phyloP scores from a whole-genome alignment of 2,329 filamentous ascomycete genomes.

The Aspergillus pseudoviridinutans region DNA sequence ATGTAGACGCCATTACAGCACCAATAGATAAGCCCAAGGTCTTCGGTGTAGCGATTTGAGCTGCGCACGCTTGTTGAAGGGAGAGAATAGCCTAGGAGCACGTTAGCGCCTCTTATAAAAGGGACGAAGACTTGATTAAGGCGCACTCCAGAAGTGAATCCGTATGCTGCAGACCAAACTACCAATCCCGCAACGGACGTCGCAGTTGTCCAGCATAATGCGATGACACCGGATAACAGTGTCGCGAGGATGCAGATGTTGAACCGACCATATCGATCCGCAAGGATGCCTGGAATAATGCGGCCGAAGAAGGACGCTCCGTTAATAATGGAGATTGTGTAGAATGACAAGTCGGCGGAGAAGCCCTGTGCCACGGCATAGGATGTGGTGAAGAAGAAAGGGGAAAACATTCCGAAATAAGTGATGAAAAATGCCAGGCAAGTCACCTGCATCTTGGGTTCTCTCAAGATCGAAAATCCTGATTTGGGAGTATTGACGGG shows the following conservation, averaged over 20 bases:
- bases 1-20: slow-evolving; percentile 37
- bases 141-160: slow-evolving; percentile 45
- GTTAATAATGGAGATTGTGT: slow-evolving; percentile 38
- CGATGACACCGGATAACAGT: slow-evolving; percentile 34
- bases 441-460: slow-evolving; percentile 20
- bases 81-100: slow-evolving; percentile 41
- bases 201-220: slow-evolving; percentile 45
- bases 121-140: neutral
- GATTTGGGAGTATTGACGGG: neutral
- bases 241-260: slow-evolving; percentile 29
- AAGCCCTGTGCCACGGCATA: slow-evolving; percentile 26
- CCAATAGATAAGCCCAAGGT: slow-evolving; percentile 44
- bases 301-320: slow-evolving; percentile 37
- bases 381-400: slow-evolving; percentile 36
- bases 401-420: slow-evolving; percentile 39
- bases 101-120: neutral
- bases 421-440: slow-evolving; percentile 33
- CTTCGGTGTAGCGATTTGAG: slow-evolving; percentile 36
- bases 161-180: slow-evolving; percentile 43
- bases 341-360: slow-evolving; percentile 31
- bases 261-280: slow-evolving; percentile 33
- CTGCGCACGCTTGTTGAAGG: slow-evolving; percentile 46
- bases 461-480: slow-evolving; percentile 21
- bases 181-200: slow-evolving; percentile 42
- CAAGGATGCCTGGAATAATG: slow-evolving; percentile 33